A percentile compares a stretch with the other conserved stretches of the same genome.
phyloP scores from a whole-genome alignment of 2,329 filamentous ascomycete species.

The Pseudogymnoascus sp. region DNA sequence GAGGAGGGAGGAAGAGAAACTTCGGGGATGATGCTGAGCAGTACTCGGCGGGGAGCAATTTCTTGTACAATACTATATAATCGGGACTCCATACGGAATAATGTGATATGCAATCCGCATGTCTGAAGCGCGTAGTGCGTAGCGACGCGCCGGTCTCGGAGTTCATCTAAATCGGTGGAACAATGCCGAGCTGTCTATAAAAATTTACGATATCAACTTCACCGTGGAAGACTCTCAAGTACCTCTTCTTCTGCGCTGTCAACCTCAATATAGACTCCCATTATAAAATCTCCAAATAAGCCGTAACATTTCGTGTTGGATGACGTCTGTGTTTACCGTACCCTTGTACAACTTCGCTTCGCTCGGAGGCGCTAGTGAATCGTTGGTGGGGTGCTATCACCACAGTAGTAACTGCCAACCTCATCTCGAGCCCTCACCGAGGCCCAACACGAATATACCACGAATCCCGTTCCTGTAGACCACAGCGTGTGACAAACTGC shows the following conservation, averaged over 20 bases:
- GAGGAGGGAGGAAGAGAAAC: slow-evolving; percentile 38
- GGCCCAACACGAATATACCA: slow-evolving; percentile 2
- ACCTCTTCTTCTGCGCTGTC: background rate
- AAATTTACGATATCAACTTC: background rate
- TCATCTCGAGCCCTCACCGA: slow-evolving; percentile 5
- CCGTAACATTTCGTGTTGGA: background rate
- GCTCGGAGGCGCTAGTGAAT: slow-evolving; percentile 6
- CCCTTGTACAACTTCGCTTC: slow-evolving; percentile 5
- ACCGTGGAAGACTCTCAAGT: background rate
- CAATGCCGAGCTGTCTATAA: background rate
- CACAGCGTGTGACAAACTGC: slow-evolving; percentile 1
- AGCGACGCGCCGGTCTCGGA: slow-evolving; percentile 1
- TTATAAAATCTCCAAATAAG: background rate
- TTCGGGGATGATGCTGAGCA: slow-evolving; percentile 1
- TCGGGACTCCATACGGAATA: background rate
- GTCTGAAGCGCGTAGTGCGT: background rate
- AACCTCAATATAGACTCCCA: background rate
- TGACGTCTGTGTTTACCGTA: slow-evolving; percentile 3
- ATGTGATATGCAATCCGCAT: background rate
- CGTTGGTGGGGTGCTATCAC: slow-evolving; percentile 3
- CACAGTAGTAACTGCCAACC: slow-evolving; percentile 2
- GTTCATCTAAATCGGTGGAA: background rate
- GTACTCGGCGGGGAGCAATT: background rate
- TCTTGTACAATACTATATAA: background rate
- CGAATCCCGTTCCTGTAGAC: background rate